These are phyloP conservation scores for Fraxinus americana DNA, from an alignment of 257 asterid species.

Conservation along the genomic window DNA sequence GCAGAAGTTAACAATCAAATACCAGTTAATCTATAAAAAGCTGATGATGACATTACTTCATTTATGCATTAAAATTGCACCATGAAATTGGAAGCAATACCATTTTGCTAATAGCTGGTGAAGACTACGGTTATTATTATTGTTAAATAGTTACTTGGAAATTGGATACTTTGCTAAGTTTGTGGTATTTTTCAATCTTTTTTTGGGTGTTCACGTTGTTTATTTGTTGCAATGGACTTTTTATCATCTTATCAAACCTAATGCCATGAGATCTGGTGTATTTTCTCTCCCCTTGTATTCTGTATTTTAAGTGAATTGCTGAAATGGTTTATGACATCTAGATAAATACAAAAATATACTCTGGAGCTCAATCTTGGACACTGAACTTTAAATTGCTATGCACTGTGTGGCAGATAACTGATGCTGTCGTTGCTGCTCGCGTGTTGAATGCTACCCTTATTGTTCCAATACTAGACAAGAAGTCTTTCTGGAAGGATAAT, in stretches of 20 bases:
- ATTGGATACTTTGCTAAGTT: background rate
- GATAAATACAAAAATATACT: background rate
- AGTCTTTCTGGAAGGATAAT: constrained; percentile 96
- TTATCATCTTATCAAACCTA: background rate
- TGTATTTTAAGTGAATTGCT: background rate
- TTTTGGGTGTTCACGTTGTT: background rate
- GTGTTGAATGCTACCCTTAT: constrained; percentile 94
- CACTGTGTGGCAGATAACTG: constrained; percentile 68
- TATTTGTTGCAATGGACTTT: background rate
- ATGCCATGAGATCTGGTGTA: background rate
- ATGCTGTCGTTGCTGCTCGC: constrained; percentile 99
- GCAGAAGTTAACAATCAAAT: background rate
- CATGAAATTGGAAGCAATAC: background rate
- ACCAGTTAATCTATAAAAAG: background rate
- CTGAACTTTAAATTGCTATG: constrained; percentile 24
- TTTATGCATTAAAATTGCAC: background rate
- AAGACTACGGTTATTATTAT: constrained; percentile 1
- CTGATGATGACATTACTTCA: constrained; percentile 6
- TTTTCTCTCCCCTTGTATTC: background rate
- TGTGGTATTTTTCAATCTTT: background rate
- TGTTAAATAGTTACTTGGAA: background rate
- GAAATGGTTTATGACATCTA: constrained; percentile 12
- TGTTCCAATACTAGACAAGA: constrained; percentile 81
- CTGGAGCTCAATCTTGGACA: constrained; percentile 16
- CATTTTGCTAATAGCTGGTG: constrained; percentile 12